phyloP scores from a whole-genome alignment of 2,329 filamentous ascomycete genomes.

The Aureobasidium zeae region DNA sequence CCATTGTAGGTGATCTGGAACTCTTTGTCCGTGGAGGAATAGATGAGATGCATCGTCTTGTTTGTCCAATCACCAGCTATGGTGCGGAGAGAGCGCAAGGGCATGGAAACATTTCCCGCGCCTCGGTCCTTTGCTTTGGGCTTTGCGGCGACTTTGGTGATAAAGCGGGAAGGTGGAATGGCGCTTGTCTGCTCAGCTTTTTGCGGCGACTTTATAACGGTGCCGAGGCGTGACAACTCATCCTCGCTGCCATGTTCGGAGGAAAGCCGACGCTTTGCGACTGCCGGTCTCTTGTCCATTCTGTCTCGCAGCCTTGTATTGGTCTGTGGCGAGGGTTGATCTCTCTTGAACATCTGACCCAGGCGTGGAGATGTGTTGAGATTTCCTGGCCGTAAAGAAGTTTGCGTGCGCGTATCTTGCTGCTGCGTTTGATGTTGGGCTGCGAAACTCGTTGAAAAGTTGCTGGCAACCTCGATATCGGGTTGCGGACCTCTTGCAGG shows the following conservation, averaged over 20 bases:
- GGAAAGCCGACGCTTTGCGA: no score
- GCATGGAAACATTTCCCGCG: not conserved
- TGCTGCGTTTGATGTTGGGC: not conserved
- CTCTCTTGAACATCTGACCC: not conserved
- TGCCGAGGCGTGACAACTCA: not conserved
- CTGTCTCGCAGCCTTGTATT: not conserved
- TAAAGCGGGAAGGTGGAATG: no score
- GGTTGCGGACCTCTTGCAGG: no score
- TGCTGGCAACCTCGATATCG: not conserved
- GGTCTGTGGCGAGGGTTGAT: not conserved
- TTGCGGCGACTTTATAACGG: not conserved
- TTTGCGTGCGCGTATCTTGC: not conserved
- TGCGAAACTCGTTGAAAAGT: not conserved
- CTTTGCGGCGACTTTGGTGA: not conserved
- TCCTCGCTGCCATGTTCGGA: conserved; percentile 5
- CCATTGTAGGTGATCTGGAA: not conserved
- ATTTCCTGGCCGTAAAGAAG: not conserved
- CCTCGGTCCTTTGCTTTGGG: not conserved
- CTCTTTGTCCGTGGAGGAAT: not conserved
- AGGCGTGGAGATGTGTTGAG: not conserved
- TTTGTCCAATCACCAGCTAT: not conserved
- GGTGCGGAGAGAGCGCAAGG: not conserved
- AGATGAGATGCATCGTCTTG: not conserved
- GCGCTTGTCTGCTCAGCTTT: not conserved
- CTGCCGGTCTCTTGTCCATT: no score